phyloP scores from a whole-genome alignment of 164 flowering plant genomes.

The Vitis amurensis region DNA sequence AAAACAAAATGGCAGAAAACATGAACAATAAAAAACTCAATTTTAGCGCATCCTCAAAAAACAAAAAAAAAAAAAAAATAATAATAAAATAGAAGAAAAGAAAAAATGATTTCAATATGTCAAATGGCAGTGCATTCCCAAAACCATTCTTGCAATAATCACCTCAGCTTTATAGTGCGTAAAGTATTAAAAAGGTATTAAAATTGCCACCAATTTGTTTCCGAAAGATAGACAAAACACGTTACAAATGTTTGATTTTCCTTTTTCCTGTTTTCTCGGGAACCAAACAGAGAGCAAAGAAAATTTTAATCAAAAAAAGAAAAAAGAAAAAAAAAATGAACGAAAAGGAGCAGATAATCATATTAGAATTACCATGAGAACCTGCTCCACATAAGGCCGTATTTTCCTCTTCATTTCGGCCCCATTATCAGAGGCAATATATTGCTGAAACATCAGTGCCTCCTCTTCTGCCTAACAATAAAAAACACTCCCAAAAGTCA shows the following conservation, averaged over 20 bases:
- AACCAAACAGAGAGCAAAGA: neutral
- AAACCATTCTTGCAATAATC: no score
- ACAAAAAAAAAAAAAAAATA: no score
- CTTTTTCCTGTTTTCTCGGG: neutral
- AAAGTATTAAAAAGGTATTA: no score
- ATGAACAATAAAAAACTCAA: no score
- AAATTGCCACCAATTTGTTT: no score
- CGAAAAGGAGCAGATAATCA: neutral
- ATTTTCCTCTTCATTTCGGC: slow-evolving; percentile 51
- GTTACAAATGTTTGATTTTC: neutral
- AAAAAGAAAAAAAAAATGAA: neutral
- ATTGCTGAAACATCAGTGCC: slow-evolving; percentile 68
- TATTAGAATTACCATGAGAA: slow-evolving; percentile 57
- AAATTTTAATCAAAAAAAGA: neutral
- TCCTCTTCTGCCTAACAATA: slow-evolving; percentile 81
- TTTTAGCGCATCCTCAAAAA: no score
- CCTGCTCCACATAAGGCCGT: slow-evolving; percentile 59
- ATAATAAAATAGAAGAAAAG: no score
- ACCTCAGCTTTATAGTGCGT: no score
- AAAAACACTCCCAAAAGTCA: neutral
- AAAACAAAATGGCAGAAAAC: no score
- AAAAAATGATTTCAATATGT: no score
- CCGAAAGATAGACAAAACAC: no score
- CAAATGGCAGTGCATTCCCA: no score
- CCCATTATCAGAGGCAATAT: slow-evolving; percentile 38